Percentiles rank a stretch among this genome's conserved stretches.
Conservation (phyloP, 306 rosid genomes). For the Inga laurina region DNA sequence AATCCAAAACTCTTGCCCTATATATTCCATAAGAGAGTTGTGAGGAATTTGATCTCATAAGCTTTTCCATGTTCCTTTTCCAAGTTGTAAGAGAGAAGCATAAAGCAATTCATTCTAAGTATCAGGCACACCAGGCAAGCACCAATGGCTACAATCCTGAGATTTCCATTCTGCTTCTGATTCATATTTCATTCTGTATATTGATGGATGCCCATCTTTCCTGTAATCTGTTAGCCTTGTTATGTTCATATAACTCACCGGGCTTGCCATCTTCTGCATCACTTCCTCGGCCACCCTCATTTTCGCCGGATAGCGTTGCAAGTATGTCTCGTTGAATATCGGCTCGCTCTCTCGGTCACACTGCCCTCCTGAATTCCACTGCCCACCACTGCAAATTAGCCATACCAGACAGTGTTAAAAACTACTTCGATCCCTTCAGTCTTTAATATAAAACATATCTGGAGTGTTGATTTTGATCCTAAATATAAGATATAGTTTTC, state of each 20-base stretch:
- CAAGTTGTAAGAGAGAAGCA: conserved; percentile 47
- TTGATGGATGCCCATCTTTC: conserved; percentile 91
- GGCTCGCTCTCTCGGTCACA: conserved; percentile 76
- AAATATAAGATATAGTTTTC: too few relatives aligned
- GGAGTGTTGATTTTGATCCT: too few relatives aligned
- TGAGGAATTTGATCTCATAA: conserved; percentile 14
- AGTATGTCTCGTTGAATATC: conserved; percentile 49
- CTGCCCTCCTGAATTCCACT: conserved; percentile 87
- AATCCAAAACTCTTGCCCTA: not conserved
- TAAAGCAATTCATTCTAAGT: conserved; percentile 52
- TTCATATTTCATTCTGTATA: conserved; percentile 59
- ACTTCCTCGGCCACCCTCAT: conserved; percentile 69
- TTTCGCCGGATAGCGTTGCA: conserved; percentile 60
- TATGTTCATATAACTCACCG: conserved; percentile 74
- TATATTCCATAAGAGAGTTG: conserved; percentile 6
- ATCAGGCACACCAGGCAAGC: conserved; percentile 70
- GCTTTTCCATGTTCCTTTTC: conserved; percentile 44
- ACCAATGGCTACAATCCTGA: conserved; percentile 79
- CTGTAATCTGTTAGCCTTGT: conserved; percentile 85
- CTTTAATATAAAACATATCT: too few relatives aligned
- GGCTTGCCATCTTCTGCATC: conserved; percentile 54
- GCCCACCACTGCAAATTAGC: conserved; percentile 68
- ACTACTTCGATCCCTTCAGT: too few relatives aligned
- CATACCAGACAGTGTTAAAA: not conserved
- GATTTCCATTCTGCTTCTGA: conserved; percentile 39